Conservation (phyloP, 1,139 yeast genomes). For the Debaryomyces udenii region DNA sequence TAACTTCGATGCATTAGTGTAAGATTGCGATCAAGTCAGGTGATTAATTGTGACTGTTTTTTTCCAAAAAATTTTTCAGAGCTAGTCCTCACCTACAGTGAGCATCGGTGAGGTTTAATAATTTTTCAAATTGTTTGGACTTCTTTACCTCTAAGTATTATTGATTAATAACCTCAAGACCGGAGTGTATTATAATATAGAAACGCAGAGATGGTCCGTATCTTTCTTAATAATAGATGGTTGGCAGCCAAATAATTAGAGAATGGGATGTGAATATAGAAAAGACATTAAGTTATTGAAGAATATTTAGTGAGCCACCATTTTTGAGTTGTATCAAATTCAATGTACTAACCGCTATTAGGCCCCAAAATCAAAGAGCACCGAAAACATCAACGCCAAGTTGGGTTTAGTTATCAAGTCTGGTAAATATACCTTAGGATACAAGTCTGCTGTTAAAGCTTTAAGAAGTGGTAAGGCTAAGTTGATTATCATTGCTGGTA, state of each 20-base stretch:
- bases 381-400: constrained; percentile 97
- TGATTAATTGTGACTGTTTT: constrained; percentile 23
- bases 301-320: constrained; percentile 5
- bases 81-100: constrained; percentile 4
- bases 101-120: constrained; percentile 7
- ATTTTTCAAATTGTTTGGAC: constrained; percentile 9
- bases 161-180: constrained; percentile 47
- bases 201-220: constrained; percentile 98
- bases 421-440: constrained; percentile 99
- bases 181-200: constrained; percentile 76
- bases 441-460: constrained; percentile 98
- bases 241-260: neutral
- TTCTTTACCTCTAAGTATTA: constrained; percentile 12
- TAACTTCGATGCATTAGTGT: neutral
- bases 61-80: constrained; percentile 9
- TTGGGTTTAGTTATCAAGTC: constrained; percentile 98
- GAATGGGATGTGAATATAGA: neutral
- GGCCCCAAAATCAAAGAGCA: constrained; percentile 95
- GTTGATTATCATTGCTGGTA: constrained; percentile 97
- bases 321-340: constrained; percentile 2
- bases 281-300: neutral
- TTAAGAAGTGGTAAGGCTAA: constrained; percentile 99
- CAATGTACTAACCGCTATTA: constrained; percentile 38
- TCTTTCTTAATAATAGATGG: constrained; percentile 20
- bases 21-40: constrained; percentile 11